Percentiles rank a stretch among this genome's conserved stretches.
Conservation (phyloP, 768 basidiomycete species). For the Rhizopogon vesiculosus region DNA sequence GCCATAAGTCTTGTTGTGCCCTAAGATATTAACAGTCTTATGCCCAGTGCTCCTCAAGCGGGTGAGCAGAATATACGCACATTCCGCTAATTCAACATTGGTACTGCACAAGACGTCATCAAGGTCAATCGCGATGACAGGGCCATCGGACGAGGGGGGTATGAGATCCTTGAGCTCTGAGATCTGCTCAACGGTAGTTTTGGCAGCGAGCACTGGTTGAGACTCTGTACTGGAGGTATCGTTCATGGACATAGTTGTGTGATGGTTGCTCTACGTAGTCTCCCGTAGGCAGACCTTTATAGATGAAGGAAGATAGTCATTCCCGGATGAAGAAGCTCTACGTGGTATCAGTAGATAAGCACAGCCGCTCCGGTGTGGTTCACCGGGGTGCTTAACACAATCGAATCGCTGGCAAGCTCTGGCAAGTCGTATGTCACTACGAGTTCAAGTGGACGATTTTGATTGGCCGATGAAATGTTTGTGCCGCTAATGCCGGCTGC, state of each 20-base stretch:
- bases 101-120: conserved; percentile 67
- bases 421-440: too few species aligned
- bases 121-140: conserved; percentile 58
- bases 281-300: neutral
- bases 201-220: neutral
- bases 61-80: conserved; percentile 32
- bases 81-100: conserved; percentile 52
- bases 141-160: conserved; percentile 19
- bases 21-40: conserved; percentile 16
- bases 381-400: too few species aligned
- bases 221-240: conserved; percentile 3
- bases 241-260: conserved; percentile 3
- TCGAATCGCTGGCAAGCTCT: too few species aligned
- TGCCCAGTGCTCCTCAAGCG: neutral
- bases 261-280: neutral
- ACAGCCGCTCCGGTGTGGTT: too few species aligned
- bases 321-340: too few species aligned
- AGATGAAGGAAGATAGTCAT: too few species aligned
- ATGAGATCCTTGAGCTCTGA: conserved; percentile 7
- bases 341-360: too few species aligned
- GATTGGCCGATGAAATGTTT: too few species aligned
- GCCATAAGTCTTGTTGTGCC: conserved; percentile 62
- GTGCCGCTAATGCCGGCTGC: too few species aligned
- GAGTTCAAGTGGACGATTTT: too few species aligned
- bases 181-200: conserved; percentile 5